Percentiles rank a stretch among this genome's conserved stretches.
phyloP scores from a whole-genome alignment of 2,329 filamentous ascomycete genomes.

The Exophiala sp. region DNA sequence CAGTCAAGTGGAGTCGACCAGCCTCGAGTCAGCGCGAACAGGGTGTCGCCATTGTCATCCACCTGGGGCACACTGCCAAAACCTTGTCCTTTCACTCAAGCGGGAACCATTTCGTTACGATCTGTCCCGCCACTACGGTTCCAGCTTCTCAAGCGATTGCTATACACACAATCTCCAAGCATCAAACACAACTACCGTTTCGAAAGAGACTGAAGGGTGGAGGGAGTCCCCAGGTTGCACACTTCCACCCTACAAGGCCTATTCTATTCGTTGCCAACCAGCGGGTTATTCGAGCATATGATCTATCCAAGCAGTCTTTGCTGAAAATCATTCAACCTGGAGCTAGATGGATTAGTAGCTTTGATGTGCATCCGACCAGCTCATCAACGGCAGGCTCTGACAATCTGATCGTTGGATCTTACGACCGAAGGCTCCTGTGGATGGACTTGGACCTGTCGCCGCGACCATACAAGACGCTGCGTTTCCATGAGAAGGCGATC shows the following conservation, averaged over 20 bases:
- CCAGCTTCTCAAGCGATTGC: conserved; percentile 61
- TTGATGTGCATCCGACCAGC: conserved; percentile 82
- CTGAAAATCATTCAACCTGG: conserved; percentile 91
- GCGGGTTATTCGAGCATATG: conserved; percentile 86
- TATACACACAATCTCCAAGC: conserved; percentile 91
- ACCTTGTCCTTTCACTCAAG: conserved; percentile 88
- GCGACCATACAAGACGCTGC: conserved; percentile 90
- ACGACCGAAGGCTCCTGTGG: conserved; percentile 90
- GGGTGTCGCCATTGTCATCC: conserved; percentile 70
- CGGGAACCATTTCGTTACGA: conserved; percentile 88
- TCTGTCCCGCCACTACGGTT: conserved; percentile 61
- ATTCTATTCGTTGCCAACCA: conserved; percentile 96
- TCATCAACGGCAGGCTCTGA: conserved; percentile 85
- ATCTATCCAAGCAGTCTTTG: conserved; percentile 83
- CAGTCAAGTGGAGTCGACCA: conserved; percentile 75
- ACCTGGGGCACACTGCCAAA: conserved; percentile 74
- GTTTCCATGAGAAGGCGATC: conserved; percentile 90
- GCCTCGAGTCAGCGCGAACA: conserved; percentile 65
- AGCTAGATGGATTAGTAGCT: conserved; percentile 87
- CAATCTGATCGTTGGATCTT: conserved; percentile 89
- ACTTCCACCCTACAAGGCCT: conserved; percentile 89
- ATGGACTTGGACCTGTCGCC: conserved; percentile 90
- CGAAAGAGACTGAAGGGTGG: conserved; percentile 62
- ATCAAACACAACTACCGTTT: conserved; percentile 92
- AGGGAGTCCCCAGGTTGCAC: conserved; percentile 74